These are phyloP conservation scores for Candida taoyuanica DNA, from an alignment of 805 yeast species.

Conservation along the genomic window DNA sequence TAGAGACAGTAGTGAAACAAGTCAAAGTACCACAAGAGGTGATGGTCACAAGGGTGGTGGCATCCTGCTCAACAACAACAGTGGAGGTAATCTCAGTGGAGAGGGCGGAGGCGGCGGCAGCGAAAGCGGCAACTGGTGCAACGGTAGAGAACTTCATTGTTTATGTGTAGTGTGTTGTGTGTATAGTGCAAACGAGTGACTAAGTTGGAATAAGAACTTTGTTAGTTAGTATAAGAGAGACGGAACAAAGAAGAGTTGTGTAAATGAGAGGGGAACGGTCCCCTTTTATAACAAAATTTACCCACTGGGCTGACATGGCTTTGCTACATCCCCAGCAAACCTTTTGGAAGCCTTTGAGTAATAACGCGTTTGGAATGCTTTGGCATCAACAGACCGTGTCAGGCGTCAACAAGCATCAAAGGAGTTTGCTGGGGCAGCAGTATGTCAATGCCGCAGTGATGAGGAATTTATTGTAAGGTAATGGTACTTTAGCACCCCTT, in stretches of 20 bases:
- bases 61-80: slow-evolving; percentile 9
- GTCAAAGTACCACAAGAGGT: slow-evolving; percentile 25
- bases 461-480: too few relatives aligned
- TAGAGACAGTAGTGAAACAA: slow-evolving; percentile 21
- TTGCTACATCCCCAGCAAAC: too few relatives aligned
- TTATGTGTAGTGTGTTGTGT: slow-evolving; percentile 5
- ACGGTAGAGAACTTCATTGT: slow-evolving; percentile 26
- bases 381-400: too few relatives aligned
- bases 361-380: too few relatives aligned
- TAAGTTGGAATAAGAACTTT: slow-evolving; percentile 5
- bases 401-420: too few relatives aligned
- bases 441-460: too few relatives aligned
- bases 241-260: not conserved
- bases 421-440: too few relatives aligned
- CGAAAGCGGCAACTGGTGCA: slow-evolving; percentile 23
- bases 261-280: not conserved
- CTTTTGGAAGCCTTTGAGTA: too few relatives aligned
- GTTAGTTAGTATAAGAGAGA: slow-evolving; percentile 2
- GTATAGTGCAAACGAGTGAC: slow-evolving; percentile 17
- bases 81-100: slow-evolving; percentile 23
- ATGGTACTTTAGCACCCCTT: too few relatives aligned
- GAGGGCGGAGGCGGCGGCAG: slow-evolving; percentile 23
- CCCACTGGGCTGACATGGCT: too few relatives aligned
- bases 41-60: slow-evolving; percentile 25
- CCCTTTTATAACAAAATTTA: not conserved